Base-by-base conservation (phyloP, 164 flowering plant species). In the Magnolia officinalis region DNA sequence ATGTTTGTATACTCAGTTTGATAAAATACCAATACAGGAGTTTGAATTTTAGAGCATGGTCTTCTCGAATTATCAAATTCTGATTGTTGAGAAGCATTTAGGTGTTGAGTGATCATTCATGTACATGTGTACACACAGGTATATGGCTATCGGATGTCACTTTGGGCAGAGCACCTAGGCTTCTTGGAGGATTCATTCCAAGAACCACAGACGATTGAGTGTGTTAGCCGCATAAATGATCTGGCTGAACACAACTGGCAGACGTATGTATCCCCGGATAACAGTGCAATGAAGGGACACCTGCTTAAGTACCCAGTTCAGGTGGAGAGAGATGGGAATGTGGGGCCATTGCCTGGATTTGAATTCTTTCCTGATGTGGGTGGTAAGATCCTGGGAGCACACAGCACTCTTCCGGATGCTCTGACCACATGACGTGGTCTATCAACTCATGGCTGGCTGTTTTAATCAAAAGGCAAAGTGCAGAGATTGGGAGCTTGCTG, bases 331-430 rank as follows among this genome's bases (percentile, higher is more conserved):
- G 72, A 77, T 24, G 98, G 98, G 63, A 89, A 81, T 72, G 80
- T 92, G 6, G 79, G 71, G n/a, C 45, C 92, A 8, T 69, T 91
- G 79, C 87, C 88, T 11, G 91, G 86, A 5, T 69, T 72, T 77
- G 94, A 94, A 75, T 71, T 74, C 8, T 94, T 92, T 75, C 97
- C 96, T 58, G 97, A 94, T 77, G 94, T 94, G 31, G 93, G 94
- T 10, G 97, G 97, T 66, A 91, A 90, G 80, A 64, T 93, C 23
- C 86, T 88, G 5, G 98, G 98, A 76, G 76, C 91, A 37, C 85
- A 90, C 11, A 84, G 87, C 19, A 88, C 70, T 80, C 93, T 93
- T 70, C 97, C 97, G 7, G 95, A 90, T 79, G 88, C 85, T 79
- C 83, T 90, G 16, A 93, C 97, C 45, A 91, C 97, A 14, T 91